phyloP scores from a whole-genome alignment of 768 basidiomycete genomes.

The Atractiella rhizophila region DNA sequence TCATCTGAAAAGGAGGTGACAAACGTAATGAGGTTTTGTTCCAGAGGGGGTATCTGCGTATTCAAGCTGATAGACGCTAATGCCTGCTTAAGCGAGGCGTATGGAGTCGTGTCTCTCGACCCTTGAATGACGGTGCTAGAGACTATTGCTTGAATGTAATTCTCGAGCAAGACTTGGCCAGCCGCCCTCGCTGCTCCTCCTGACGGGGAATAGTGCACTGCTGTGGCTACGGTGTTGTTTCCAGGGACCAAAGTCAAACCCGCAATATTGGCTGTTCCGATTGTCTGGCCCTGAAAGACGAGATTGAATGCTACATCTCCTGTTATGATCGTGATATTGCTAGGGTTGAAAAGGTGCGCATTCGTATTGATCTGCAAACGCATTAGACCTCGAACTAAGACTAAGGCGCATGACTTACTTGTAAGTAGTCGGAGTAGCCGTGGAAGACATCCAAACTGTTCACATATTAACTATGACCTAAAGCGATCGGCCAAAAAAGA shows the following conservation, averaged over 20 bases:
- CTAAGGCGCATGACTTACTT: slow-evolving; percentile 33
- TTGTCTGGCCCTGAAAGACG: slow-evolving; percentile 32
- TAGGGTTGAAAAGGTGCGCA: slow-evolving; percentile 37
- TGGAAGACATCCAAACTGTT: slow-evolving; percentile 18
- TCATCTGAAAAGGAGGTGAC: slow-evolving; percentile 35
- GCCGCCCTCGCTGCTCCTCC: slow-evolving; percentile 32
- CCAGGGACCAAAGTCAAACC: slow-evolving; percentile 38
- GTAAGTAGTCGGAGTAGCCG: slow-evolving; percentile 39
- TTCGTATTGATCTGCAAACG: no score
- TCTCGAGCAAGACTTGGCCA: slow-evolving; percentile 33
- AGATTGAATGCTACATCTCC: slow-evolving; percentile 40
- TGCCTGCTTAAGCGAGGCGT: slow-evolving; percentile 36
- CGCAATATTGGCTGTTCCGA: slow-evolving; percentile 36
- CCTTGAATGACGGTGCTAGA: slow-evolving; percentile 35
- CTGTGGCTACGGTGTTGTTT: slow-evolving; percentile 32
- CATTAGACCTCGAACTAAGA: no score
- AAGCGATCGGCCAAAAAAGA: slow-evolving; percentile 23
- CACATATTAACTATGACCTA: not conserved
- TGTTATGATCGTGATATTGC: slow-evolving; percentile 28
- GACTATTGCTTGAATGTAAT: slow-evolving; percentile 40
- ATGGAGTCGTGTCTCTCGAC: slow-evolving; percentile 31
- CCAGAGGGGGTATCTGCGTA: slow-evolving; percentile 38
- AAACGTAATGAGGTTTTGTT: slow-evolving; percentile 33
- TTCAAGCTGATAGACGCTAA: slow-evolving; percentile 36
- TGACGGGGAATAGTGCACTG: slow-evolving; percentile 34